A percentile compares a stretch with the other conserved stretches of the same genome.
These are phyloP conservation scores for Neolecta irregularis DNA, from an alignment of 1,139 yeast species.

Conservation along the genomic window DNA sequence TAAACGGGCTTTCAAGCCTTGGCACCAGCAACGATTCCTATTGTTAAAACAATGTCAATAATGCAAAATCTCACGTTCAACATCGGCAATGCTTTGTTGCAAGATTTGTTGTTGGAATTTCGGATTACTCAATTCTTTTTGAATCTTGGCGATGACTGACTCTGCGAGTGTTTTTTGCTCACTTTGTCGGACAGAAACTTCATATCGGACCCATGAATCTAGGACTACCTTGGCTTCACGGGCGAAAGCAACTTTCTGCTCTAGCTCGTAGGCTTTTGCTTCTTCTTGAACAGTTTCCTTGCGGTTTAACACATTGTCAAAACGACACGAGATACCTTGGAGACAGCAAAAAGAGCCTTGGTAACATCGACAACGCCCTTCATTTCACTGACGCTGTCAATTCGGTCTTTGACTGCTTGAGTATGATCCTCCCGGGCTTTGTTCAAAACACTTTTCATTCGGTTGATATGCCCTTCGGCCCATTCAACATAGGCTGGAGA, in stretches of 20 bases:
- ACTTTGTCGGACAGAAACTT: constrained; percentile 87
- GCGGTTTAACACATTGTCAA: background rate
- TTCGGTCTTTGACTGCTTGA: constrained; percentile 83
- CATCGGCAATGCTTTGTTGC: constrained; percentile 78
- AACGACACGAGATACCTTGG: constrained; percentile 27
- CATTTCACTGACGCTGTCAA: constrained; percentile 70
- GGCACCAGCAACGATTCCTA: too few relatives aligned
- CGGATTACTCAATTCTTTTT: constrained; percentile 68
- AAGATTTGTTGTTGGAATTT: constrained; percentile 89
- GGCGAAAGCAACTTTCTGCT: constrained; percentile 80
- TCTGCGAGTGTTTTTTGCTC: constrained; percentile 88
- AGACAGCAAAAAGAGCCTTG: constrained; percentile 76
- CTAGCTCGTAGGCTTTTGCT: constrained; percentile 81
- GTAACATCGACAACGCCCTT: constrained; percentile 87
- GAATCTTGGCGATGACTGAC: constrained; percentile 75
- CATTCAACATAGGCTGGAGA: constrained; percentile 92
- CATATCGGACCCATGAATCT: constrained; percentile 98
- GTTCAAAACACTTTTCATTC: constrained; percentile 67
- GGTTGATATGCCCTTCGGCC: constrained; percentile 82
- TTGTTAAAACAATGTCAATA: constrained; percentile 2
- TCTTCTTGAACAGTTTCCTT: constrained; percentile 89
- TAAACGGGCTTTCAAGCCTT: too few relatives aligned
- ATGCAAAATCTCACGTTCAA: constrained; percentile 31
- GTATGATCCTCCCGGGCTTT: constrained; percentile 83
- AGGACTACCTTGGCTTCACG: constrained; percentile 84